Evolutionary conservation across 345 rosid species (phyloP), one percentile per base, ranked within the genome.

Genomic region (Eucalyptus cladocalyx): DNA sequence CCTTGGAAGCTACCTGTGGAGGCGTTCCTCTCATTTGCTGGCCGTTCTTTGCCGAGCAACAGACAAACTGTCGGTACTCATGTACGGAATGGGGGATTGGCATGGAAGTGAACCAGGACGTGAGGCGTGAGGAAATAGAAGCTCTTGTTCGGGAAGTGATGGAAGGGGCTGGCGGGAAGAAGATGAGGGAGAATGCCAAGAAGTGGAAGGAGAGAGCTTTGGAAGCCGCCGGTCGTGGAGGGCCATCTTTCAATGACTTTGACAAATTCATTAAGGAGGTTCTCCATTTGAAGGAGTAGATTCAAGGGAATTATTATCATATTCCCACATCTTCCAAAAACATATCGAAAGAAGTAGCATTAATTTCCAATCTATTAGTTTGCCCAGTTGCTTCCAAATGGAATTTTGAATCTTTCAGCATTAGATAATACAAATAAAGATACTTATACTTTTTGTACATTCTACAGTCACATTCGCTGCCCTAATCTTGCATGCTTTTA

Each of bases 11-110:
- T 30, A 54, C 90, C 45, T 49, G 88, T 18, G 87, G 54, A 9
- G 93, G 94, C 1, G 88, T 88, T 30, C 91, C 93, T 2, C 21
- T 93, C n/a, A 86, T 91, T 18, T 90, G 92, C 51, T 91, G 93
- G 94, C 94, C 93, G 1, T 92, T 88, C 45, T 92, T 92, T 5
- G 93, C 89, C 10, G 92, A 93, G 43, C 93, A 93, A 56, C 92
- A 62, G 13, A 92, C 92, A 2, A 92, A 88, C 47, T 88, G 93
- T 37, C 51, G 90, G 40, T 91, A 91, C 62, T 87, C 90, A 5
- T 91, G 91, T 89, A 65, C 43, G 0, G 49, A 42, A 3, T 92
- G 93, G 94, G 92, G 89, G 76, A 88, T 87, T 5, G 93, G 93
- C 18, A 10, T 87, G 87, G 94, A 93, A 50, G 69, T 91, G 26